phyloP scores from a whole-genome alignment of 108 stramenopile species.

The Pseudonitzschia delicatissima region DNA sequence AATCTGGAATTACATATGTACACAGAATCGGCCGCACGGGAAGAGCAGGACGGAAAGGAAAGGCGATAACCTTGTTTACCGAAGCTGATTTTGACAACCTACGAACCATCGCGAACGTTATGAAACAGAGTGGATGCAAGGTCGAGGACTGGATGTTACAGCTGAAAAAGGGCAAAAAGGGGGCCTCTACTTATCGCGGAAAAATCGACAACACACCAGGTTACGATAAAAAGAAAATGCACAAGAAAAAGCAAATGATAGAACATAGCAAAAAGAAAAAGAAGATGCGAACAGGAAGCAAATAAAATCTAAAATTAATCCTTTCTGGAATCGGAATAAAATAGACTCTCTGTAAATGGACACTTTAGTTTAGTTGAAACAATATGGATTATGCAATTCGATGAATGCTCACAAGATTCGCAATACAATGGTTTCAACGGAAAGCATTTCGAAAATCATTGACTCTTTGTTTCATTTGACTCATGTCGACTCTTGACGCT shows the following conservation, averaged over 20 bases:
- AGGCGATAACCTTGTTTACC: constrained; percentile 95
- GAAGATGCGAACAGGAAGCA: not conserved
- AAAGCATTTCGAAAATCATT: constrained; percentile 79
- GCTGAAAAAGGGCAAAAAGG: constrained; percentile 37
- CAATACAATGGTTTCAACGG: constrained; percentile 21
- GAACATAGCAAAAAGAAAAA: constrained; percentile 23
- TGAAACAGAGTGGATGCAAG: constrained; percentile 88
- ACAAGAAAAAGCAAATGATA: constrained; percentile 40
- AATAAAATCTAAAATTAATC: not conserved
- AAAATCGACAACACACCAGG: constrained; percentile 75
- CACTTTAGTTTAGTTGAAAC: too few species aligned
- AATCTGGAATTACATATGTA: constrained; percentile 88
- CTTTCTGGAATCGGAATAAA: not conserved
- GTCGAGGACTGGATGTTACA: constrained; percentile 93
- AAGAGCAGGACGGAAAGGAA: constrained; percentile 88
- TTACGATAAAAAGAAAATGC: constrained; percentile 71
- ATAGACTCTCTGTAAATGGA: too few species aligned
- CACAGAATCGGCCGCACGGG: constrained; percentile 98
- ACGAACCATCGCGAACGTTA: constrained; percentile 93
- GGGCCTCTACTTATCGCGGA: constrained; percentile 29
- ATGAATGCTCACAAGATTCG: not conserved
- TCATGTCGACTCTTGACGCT: constrained; percentile 75
- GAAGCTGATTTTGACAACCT: constrained; percentile 86
- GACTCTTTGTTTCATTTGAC: constrained; percentile 79
- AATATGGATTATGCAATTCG: not conserved